Percentiles rank a stretch among this genome's conserved stretches.
Conservation (phyloP, 1,284 basidiomycete species). For the Trichosporon inkin region DNA sequence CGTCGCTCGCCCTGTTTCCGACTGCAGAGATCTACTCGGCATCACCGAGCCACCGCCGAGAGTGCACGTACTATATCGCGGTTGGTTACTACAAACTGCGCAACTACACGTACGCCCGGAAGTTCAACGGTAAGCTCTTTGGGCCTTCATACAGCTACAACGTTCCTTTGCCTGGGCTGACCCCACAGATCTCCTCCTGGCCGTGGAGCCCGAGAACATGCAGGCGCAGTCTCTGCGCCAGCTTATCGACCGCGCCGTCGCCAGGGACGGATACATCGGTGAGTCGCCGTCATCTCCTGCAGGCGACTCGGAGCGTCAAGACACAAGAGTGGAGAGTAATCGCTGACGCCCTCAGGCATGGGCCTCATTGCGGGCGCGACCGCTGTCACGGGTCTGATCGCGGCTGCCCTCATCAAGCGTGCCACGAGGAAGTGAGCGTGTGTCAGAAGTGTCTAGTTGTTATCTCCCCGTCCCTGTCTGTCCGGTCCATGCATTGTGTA, state of each 20-base stretch:
- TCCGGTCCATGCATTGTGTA: slow-evolving; percentile 5
- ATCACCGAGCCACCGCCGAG: slow-evolving; percentile 80
- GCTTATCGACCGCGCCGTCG: slow-evolving; percentile 82
- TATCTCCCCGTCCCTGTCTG: too few species aligned
- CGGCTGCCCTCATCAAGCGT: slow-evolving; percentile 81
- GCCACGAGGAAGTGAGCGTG: slow-evolving; percentile 55
- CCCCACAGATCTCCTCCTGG: slow-evolving; percentile 69
- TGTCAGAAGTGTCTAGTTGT: neutral
- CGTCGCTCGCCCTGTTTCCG: neutral
- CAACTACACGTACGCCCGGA: slow-evolving; percentile 87
- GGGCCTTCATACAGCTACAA: too few species aligned
- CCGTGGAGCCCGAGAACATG: slow-evolving; percentile 90
- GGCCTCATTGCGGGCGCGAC: slow-evolving; percentile 86
- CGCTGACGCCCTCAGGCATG: slow-evolving; percentile 63
- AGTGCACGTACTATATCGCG: slow-evolving; percentile 96
- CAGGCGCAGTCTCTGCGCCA: slow-evolving; percentile 81
- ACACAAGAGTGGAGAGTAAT: too few species aligned
- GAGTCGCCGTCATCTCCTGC: slow-evolving; percentile 51
- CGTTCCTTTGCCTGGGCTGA: neutral
- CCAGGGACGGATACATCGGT: slow-evolving; percentile 59
- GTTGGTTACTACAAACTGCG: slow-evolving; percentile 96
- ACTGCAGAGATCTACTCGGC: slow-evolving; percentile 80
- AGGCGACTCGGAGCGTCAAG: too few species aligned
- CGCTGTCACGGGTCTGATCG: slow-evolving; percentile 73
- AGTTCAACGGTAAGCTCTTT: slow-evolving; percentile 84